phyloP scores from a whole-genome alignment of 129 eudicot genomes.

The Flaveria bidentis region DNA sequence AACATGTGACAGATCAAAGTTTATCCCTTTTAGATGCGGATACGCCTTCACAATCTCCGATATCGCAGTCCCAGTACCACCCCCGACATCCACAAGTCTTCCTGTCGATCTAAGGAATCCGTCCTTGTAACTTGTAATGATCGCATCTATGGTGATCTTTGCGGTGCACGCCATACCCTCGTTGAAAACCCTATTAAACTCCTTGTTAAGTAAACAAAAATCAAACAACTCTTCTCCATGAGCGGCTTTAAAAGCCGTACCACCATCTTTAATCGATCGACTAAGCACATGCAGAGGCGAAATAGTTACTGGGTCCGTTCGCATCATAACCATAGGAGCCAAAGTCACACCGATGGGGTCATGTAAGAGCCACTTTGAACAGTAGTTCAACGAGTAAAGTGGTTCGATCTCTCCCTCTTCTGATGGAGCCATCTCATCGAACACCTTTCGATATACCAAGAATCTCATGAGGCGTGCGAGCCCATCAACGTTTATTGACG shows the following conservation, averaged over 20 bases:
- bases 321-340: conserved; percentile 35
- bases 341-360: conserved; percentile 17
- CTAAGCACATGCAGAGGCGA: conserved; percentile 26
- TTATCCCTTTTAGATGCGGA: conserved; percentile 42
- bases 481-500: conserved; percentile 19
- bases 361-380: conserved; percentile 35
- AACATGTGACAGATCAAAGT: conserved; percentile 49
- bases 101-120: conserved; percentile 26
- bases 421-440: conserved; percentile 10
- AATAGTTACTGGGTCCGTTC: conserved; percentile 10
- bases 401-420: background rate
- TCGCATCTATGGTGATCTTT: conserved; percentile 5
- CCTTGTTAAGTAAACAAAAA: conserved; percentile 9
- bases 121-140: conserved; percentile 10
- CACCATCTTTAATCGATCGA: conserved; percentile 39
- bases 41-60: conserved; percentile 38
- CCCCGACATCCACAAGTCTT: conserved; percentile 45
- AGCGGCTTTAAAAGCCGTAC: conserved; percentile 31
- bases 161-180: conserved; percentile 42
- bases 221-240: conserved; percentile 41
- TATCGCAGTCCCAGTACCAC: conserved; percentile 39
- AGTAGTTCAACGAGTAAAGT: conserved; percentile 24
- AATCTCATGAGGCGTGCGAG: conserved; percentile 39
- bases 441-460: conserved; percentile 33
- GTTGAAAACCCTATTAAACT: conserved; percentile 33